Base-by-base conservation (phyloP, 179 eudicot species). In the Patellifolia procumbens region DNA sequence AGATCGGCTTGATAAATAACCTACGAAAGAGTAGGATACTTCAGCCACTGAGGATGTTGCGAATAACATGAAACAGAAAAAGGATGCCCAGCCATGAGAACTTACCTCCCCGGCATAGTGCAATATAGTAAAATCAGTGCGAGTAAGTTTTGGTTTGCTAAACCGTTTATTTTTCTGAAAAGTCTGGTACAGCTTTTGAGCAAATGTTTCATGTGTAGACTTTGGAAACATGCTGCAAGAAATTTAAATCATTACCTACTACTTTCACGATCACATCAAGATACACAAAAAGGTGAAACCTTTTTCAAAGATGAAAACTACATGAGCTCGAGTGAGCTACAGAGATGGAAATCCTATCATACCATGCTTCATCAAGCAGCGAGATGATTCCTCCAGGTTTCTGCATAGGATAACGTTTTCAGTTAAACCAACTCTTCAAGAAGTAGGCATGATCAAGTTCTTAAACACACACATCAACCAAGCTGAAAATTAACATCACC, bases 331-430 rank as follows among this genome's bases (percentile, higher is more conserved):
- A 39, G 20, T 2, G 11, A 55, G 20, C n/a, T 31, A 45, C 37
- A 66, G 24, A 42, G 68, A 62, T 22, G n/a, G n/a, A n/a, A 58
- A 52, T 46, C 45, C 69, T 66, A 61, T 53, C 88, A 26, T 90
- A 95, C 99, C 99, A 95, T 82, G 99, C 99, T 88, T 95, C 99
- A 76, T 95, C 99, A 78, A 95, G 97, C 84, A 93, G 99, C 31
- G 99, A 86, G 76, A 93, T 91, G 72, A 95, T 90, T 69, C 98
- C 99, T 78, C 99, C 99, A 72, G 97, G 99, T 93, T 95, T 95
- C 99, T 95, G 98, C 85, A 88, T 56, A 74, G 5, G 78, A 68
- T 72, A 17, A 32, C 43, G 66, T 37, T 48, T 29, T 29, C 67
- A 59, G 56, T 79, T 61, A 76, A 37, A 69, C 26, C 2, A 19